These are phyloP conservation scores for Stentor coeruleus DNA, from an alignment of 73 alveolate genomes.

Conservation along the genomic window DNA sequence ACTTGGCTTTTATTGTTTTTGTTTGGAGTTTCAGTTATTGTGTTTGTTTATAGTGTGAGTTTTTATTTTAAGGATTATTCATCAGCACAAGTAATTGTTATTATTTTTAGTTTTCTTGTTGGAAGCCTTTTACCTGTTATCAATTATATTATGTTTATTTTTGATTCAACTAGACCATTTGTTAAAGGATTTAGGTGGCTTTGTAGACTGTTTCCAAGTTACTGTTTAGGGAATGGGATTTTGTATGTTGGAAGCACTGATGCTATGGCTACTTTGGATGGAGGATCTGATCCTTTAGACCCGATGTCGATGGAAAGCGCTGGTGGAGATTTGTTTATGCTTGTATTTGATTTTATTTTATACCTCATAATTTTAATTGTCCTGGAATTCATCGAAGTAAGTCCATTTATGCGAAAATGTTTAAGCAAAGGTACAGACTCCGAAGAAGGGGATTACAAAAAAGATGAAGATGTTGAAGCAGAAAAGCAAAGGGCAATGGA, in stretches of 20 bases:
- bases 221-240: slow-evolving; percentile 83
- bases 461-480: slow-evolving; percentile 51
- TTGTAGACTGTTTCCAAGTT: slow-evolving; percentile 85
- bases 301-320: slow-evolving; percentile 33
- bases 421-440: slow-evolving; percentile 24
- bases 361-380: slow-evolving; percentile 31
- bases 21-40: slow-evolving; percentile 80
- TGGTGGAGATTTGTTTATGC: slow-evolving; percentile 43
- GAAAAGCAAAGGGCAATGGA: slow-evolving; percentile 38
- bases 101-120: slow-evolving; percentile 61
- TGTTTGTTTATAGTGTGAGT: slow-evolving; percentile 76
- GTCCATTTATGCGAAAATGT: no score
- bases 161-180: slow-evolving; percentile 41
- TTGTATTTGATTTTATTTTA: slow-evolving; percentile 30
- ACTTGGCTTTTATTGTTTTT: slow-evolving; percentile 57
- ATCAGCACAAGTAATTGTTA: slow-evolving; percentile 54
- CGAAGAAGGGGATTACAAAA: slow-evolving; percentile 8
- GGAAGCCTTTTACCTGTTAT: slow-evolving; percentile 50
- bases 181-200: slow-evolving; percentile 70
- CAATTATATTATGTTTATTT: slow-evolving; percentile 49
- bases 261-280: slow-evolving; percentile 32
- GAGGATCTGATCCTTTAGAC: background rate
- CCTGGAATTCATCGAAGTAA: no score
- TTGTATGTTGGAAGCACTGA: slow-evolving; percentile 43
- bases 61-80: slow-evolving; percentile 64